These are phyloP conservation scores for Phytophthora foliorum DNA, from an alignment of 352 stramenopile genomes.

Conservation along the genomic window DNA sequence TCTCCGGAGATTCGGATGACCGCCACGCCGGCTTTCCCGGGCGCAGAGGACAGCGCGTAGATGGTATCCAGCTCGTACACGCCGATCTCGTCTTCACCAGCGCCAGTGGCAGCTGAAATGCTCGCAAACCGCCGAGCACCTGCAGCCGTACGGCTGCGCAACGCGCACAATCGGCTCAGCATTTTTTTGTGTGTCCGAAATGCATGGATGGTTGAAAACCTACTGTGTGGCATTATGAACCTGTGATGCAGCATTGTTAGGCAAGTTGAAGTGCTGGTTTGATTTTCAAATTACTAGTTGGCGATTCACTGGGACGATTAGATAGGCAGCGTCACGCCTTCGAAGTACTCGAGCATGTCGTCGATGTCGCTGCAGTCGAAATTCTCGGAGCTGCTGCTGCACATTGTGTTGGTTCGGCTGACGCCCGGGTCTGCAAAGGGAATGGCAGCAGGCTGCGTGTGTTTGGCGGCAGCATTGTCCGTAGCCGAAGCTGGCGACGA, in stretches of 20 bases:
- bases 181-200: constrained; percentile 11
- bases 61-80: constrained; percentile 86
- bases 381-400: constrained; percentile 42
- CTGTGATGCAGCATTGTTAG: not conserved
- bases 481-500: constrained; percentile 8
- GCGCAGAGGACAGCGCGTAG: constrained; percentile 91
- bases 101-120: not conserved
- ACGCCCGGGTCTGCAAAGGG: constrained; percentile 3
- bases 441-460: not conserved
- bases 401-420: constrained; percentile 28
- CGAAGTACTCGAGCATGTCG: constrained; percentile 84
- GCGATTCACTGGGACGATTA: too few relatives aligned
- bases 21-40: constrained; percentile 87
- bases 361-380: constrained; percentile 65
- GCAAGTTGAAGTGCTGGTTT: constrained; percentile 14
- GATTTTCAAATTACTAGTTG: constrained; percentile 9
- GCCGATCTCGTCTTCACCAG: not conserved
- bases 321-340: constrained; percentile 69
- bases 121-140: constrained; percentile 26
- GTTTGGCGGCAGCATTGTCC: constrained; percentile 2
- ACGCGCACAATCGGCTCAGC: constrained; percentile 19
- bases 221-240: constrained; percentile 5
- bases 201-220: constrained; percentile 17
- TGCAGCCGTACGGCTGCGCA: constrained; percentile 2
- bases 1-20: constrained; percentile 92